These are phyloP conservation scores for Starmera stellimalicola DNA, from an alignment of 1,139 yeast species.

Conservation along the genomic window DNA sequence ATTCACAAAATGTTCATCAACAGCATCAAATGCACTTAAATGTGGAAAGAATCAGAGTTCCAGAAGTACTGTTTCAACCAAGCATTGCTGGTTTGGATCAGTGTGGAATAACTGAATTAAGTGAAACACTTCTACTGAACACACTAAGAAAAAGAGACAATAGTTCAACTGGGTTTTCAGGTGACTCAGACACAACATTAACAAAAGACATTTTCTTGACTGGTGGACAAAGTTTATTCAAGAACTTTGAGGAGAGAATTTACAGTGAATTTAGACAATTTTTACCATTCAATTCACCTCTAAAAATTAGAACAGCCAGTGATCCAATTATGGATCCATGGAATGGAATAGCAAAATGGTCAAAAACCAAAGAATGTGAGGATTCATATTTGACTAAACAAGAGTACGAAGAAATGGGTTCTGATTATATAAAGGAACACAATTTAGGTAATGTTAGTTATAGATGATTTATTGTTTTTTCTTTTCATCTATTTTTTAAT, in stretches of 20 bases:
- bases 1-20: constrained; percentile 53
- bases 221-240: constrained; percentile 72
- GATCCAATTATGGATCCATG: constrained; percentile 79
- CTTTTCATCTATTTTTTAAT: too few species aligned
- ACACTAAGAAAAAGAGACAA: constrained; percentile 30
- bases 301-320: constrained; percentile 53
- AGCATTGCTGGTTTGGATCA: constrained; percentile 91
- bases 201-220: constrained; percentile 52
- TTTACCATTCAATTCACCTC: constrained; percentile 59
- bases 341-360: constrained; percentile 90
- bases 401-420: constrained; percentile 84
- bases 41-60: constrained; percentile 83
- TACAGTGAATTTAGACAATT: constrained; percentile 55
- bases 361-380: constrained; percentile 36
- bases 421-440: constrained; percentile 85
- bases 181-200: constrained; percentile 38
- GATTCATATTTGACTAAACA: constrained; percentile 47
- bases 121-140: constrained; percentile 55
- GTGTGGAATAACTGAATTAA: constrained; percentile 78
- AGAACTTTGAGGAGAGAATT: constrained; percentile 59
- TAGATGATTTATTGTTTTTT: too few species aligned
- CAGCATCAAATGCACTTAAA: constrained; percentile 87
- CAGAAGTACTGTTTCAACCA: constrained; percentile 92
- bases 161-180: constrained; percentile 42
- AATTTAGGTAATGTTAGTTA: constrained; percentile 50